A percentile compares a stretch with the other conserved stretches of the same genome.
These are phyloP conservation scores for Zasmidium citrigriseum DNA, from an alignment of 2,329 filamentous ascomycete species.

Conservation along the genomic window DNA sequence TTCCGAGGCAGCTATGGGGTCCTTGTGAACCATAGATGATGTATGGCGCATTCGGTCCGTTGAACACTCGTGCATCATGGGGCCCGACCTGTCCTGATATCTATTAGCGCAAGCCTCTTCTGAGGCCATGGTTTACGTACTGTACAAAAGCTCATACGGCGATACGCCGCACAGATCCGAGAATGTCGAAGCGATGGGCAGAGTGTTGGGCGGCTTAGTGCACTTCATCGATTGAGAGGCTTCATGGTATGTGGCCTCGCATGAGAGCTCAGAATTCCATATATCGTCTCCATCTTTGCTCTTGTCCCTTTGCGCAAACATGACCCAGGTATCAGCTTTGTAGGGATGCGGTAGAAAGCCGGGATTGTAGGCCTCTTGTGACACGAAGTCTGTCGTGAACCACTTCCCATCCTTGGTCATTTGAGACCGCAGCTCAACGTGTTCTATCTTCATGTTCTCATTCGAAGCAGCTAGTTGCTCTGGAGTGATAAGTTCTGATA, in stretches of 20 bases:
- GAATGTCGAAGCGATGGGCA: slow-evolving; percentile 8
- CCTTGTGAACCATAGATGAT: slow-evolving; percentile 58
- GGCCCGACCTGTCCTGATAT: slow-evolving; percentile 41
- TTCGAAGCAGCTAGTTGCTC: slow-evolving; percentile 5
- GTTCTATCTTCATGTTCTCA: slow-evolving; percentile 10
- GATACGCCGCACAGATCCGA: background rate
- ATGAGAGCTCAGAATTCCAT: slow-evolving; percentile 7
- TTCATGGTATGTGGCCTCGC: slow-evolving; percentile 8
- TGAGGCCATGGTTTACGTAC: background rate
- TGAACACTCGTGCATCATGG: slow-evolving; percentile 60
- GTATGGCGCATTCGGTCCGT: slow-evolving; percentile 52
- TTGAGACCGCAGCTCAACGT: slow-evolving; percentile 4
- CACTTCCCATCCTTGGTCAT: slow-evolving; percentile 10
- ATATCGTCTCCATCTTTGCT: background rate
- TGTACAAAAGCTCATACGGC: background rate
- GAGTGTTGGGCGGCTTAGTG: slow-evolving; percentile 1
- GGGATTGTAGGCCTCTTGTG: slow-evolving; percentile 8
- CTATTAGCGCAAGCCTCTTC: background rate
- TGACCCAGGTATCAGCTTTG: slow-evolving; percentile 10
- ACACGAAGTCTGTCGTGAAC: slow-evolving; percentile 5
- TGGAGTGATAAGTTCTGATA: background rate
- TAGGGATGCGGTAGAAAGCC: slow-evolving; percentile 10
- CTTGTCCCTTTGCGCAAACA: slow-evolving; percentile 10
- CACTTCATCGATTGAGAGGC: slow-evolving; percentile 9
- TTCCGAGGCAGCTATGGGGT: slow-evolving; percentile 55